These are phyloP conservation scores for Yamadazyma epiphylla DNA, from an alignment of 1,139 yeast species.

Conservation along the genomic window DNA sequence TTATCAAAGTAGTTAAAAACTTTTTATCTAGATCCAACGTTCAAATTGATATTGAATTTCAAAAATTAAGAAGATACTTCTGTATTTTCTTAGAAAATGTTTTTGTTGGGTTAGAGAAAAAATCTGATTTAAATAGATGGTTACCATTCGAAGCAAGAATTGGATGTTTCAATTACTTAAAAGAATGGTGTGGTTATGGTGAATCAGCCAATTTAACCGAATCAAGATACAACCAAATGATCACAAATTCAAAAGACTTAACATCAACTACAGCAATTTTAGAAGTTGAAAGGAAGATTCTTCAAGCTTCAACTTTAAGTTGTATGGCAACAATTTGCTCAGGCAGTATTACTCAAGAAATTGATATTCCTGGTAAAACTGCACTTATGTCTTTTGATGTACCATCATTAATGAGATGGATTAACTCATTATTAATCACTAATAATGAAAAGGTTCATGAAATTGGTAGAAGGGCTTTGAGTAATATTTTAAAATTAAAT, in stretches of 20 bases:
- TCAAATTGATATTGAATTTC: conserved; percentile 70
- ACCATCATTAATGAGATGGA: conserved; percentile 69
- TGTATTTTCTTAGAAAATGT: conserved; percentile 73
- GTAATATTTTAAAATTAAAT: conserved; percentile 61
- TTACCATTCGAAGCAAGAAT: conserved; percentile 84
- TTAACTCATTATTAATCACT: conserved; percentile 62
- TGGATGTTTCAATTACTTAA: conserved; percentile 74
- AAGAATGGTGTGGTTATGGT: conserved; percentile 95
- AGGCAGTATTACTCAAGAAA: conserved; percentile 54
- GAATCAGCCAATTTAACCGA: conserved; percentile 55
- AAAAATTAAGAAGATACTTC: conserved; percentile 74
- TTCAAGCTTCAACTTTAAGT: conserved; percentile 70
- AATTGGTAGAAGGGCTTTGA: conserved; percentile 70
- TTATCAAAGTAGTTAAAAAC: conserved; percentile 61
- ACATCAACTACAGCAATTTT: conserved; percentile 68
- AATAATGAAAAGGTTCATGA: conserved; percentile 56
- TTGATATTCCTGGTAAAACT: conserved; percentile 38
- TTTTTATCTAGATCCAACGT: conserved; percentile 56
- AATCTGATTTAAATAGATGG: conserved; percentile 47
- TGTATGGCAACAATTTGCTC: conserved; percentile 82
- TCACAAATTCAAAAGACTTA: conserved; percentile 43
- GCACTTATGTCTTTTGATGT: conserved; percentile 67
- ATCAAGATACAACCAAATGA: conserved; percentile 67
- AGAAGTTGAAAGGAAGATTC: conserved; percentile 73
- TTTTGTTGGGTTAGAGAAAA: conserved; percentile 48